A percentile compares a stretch with the other conserved stretches of the same genome.
Conservation (phyloP, 768 basidiomycete genomes). For the Polyporus arcularius region DNA sequence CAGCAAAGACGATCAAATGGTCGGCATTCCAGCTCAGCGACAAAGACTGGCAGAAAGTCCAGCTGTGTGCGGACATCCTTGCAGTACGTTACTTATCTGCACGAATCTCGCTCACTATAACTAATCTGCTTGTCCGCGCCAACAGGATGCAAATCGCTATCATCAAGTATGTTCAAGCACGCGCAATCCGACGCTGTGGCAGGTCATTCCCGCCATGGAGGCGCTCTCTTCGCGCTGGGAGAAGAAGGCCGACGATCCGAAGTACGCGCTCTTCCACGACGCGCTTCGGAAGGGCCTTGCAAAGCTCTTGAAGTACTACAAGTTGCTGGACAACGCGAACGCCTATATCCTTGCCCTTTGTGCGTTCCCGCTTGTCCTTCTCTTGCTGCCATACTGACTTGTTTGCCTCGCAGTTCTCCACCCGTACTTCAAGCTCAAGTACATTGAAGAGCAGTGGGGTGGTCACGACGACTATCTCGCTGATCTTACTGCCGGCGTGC, state of each 20-base stretch:
- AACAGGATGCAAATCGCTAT: constrained; percentile 27
- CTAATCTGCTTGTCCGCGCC: too few relatives aligned
- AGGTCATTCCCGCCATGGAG: constrained; percentile 31
- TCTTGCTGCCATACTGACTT: constrained; percentile 4
- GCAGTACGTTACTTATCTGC: constrained; percentile 9
- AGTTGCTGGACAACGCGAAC: constrained; percentile 18
- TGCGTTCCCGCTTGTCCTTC: constrained; percentile 1
- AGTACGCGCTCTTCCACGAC: constrained; percentile 21
- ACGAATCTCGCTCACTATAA: too few relatives aligned
- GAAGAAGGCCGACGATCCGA: constrained; percentile 12
- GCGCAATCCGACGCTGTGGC: constrained; percentile 27
- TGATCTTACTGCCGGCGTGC: background rate
- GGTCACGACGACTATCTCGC: background rate
- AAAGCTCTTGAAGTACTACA: constrained; percentile 31
- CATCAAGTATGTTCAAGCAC: constrained; percentile 32
- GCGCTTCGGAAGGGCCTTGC: constrained; percentile 24
- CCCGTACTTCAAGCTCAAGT: constrained; percentile 26
- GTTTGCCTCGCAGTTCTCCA: constrained; percentile 24
- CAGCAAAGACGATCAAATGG: constrained; percentile 32
- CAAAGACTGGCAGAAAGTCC: constrained; percentile 25
- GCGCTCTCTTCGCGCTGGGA: constrained; percentile 32
- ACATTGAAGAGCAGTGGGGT: constrained; percentile 1
- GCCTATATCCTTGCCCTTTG: constrained; percentile 28
- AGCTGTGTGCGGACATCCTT: constrained; percentile 18
- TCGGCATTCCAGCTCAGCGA: constrained; percentile 23